Evolutionary conservation across 495 filamentous ascomycete genomes (phyloP), one percentile per base, ranked within the genome.

Genomic region (Durotheca rogersii): DNA sequence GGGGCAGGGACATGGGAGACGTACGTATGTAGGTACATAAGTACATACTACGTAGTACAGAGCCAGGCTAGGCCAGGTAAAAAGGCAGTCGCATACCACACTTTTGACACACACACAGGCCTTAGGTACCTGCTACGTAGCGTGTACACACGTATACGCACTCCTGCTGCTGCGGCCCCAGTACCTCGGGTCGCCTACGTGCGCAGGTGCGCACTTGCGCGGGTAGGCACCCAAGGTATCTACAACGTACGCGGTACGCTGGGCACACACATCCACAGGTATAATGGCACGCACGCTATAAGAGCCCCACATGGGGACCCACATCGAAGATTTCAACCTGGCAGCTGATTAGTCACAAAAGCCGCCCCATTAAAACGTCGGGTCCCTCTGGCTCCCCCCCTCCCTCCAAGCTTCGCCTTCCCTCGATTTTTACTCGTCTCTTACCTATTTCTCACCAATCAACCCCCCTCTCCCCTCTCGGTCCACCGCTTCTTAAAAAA

Each of bases 321-420:
- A 48, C 41, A 38, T 29, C n/a, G 31, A 52, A 54, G 62, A 65
- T 62, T 60, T 60, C 52, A 65, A 51, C 51, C 52, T 31, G 55
- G 41, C 62, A 62, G 59, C 59, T 65, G 62, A 65, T 65, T 65
- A 65, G 62, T 62, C 62, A 56, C 60, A 60, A 57, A 48, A 50
- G 23, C 52, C 55, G 54, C 58, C 57, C 62, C 58, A 52, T 65
- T 62, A 65, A 65, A 62, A 58, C 51, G 56, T 57, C 48, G 50
- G 37, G 51, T 11, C 52, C 54, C 61, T 62, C 58, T 44, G 51
- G 51, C 51, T 43, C 44, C 51, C 52, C 40, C 32, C 27, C 43
- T 43, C 44, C 51, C 52, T 34, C 32, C 34, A 29, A 41, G 56
- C 34, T 43, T 53, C 33, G 43, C 44, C 41, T 65, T 59, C 58